Base-by-base conservation (phyloP, 345 rosid species). In the Xanthoceras sorbifolium region DNA sequence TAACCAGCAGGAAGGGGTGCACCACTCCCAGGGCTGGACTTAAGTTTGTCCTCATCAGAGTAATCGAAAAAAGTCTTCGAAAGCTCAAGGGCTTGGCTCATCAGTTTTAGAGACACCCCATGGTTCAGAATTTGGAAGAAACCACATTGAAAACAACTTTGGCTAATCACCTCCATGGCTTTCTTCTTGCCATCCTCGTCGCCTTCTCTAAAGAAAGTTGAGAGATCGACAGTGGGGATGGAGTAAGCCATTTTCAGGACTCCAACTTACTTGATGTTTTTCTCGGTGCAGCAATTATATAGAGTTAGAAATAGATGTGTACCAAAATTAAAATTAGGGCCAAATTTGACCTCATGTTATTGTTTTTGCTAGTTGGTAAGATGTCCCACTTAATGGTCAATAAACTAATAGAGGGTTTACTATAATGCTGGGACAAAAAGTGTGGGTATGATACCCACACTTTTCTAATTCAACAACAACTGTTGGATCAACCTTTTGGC, bases 71-170 rank as follows among this genome's bases (percentile, higher is more conserved):
- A 86, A 26, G 76, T n/a, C 80, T 62, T 77, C 57, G 88, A 88
- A 7, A 88, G 80, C 48, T 81, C 78, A 0, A 86, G 76, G 54
- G 90, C 88, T 71, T 59, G 70, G 40, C 40, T 25, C 77, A 88
- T 73, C 77, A 84, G 68, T 4, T 31, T 75, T 9, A 54, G 42
- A 4, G 90, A 81, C 9, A 87, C 80, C 5, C 91, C 90, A 69
- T 84, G 90, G 80, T 84, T 88, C 46, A 73, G 82, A 10, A 88
- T 75, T 55, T 90, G 89, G 84, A 90, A 85, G 81, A 87, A 87
- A 7, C 94, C 89, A 73, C 74, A 79, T 14, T 83, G 79, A 2
- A 83, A 72, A 69, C 90, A 86, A 7, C 90, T 88, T 68, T 81
- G 36, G 10, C 32, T 55, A 12, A 88, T 82, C 64, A 67, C 34